These are phyloP conservation scores for Jackrogersella minutella DNA, from an alignment of 495 filamentous ascomycete genomes.

Conservation along the genomic window DNA sequence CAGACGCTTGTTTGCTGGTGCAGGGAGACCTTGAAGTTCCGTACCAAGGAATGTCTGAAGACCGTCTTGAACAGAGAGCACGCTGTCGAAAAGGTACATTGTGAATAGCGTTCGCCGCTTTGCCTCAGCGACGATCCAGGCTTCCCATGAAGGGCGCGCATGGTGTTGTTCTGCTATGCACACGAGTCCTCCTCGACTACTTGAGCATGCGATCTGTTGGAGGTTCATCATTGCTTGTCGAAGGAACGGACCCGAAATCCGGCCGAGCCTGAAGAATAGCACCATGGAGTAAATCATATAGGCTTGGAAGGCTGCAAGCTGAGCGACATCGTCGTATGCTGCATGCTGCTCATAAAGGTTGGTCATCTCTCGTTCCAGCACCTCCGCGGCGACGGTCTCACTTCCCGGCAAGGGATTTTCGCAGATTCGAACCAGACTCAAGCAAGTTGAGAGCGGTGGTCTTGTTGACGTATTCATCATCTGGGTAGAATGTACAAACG, in stretches of 20 bases:
- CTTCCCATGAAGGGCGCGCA: slow-evolving; percentile 56
- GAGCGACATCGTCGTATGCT: slow-evolving; percentile 47
- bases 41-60: slow-evolving; percentile 56
- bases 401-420: slow-evolving; percentile 52
- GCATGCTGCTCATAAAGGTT: slow-evolving; percentile 44
- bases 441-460: slow-evolving; percentile 52
- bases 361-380: slow-evolving; percentile 54
- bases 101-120: slow-evolving; percentile 57
- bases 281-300: slow-evolving; percentile 58
- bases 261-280: slow-evolving; percentile 50
- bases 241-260: slow-evolving; percentile 41
- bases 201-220: slow-evolving; percentile 53
- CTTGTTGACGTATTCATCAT: slow-evolving; percentile 31
- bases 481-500: slow-evolving; percentile 53
- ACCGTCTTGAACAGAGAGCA: slow-evolving; percentile 52
- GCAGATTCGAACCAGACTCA: slow-evolving; percentile 55
- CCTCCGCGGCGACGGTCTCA: slow-evolving; percentile 43
- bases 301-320: slow-evolving; percentile 57
- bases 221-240: slow-evolving; percentile 56
- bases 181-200: slow-evolving; percentile 50
- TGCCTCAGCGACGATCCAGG: slow-evolving; percentile 57
- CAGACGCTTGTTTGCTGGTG: slow-evolving; percentile 45
- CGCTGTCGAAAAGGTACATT: slow-evolving; percentile 60
- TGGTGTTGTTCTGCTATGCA: slow-evolving; percentile 51
- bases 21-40: slow-evolving; percentile 52